Base-by-base conservation (phyloP, 116 monocot species). In the Papilionanthe hybrid region DNA sequence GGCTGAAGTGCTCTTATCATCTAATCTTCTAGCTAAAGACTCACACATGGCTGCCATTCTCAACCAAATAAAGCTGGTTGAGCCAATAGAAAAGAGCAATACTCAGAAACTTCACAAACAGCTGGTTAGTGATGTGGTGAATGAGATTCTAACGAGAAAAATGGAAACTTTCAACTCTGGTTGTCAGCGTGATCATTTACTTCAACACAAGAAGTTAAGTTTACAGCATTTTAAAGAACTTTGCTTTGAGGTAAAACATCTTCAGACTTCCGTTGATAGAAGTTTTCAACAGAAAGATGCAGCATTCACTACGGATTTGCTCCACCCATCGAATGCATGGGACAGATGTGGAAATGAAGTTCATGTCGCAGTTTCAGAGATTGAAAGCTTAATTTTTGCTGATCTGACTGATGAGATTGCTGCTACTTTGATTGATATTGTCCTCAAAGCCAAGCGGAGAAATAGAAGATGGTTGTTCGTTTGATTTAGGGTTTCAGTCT, bases 1-100 rank as follows among this genome's bases (percentile, higher is more conserved):
- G 20, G 92, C 92, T 18, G 93, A 99, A 82, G 85, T 95, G 69
- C 88, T 99, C 32, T 77, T 92, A 15, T 91, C 95, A 19, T 92
- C 93, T 9, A 91, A 92, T 57, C 80, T 99, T 68, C 91, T 93
- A 13, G 75, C 89, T 80, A 87, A 86, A 83, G 89, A 93, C 55
- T 92, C 95, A 0, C 89, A 95, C 63, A 76, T 93, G 78, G 89
- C 90, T 81, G 78, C 89, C 19, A 87, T 93, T 23, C 85, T 93
- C 3, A 93, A 95, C 84, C 90, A 92, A 87, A 90, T 81, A 19
- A 88, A 88, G 72, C 79, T 89, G 0, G 60, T 86, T 0, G 20
- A 73, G 6, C 73, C 44, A 44, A 44, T 43, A 6, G 80, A 83
- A 79, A 32, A 44, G 7, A 60, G 56, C 58, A 30, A 55, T 27